A percentile compares a stretch with the other conserved stretches of the same genome.
Evolutionary conservation across 108 stramenopile species (phyloP).

Genomic region (Pseudonitzschia delicatissima): DNA sequence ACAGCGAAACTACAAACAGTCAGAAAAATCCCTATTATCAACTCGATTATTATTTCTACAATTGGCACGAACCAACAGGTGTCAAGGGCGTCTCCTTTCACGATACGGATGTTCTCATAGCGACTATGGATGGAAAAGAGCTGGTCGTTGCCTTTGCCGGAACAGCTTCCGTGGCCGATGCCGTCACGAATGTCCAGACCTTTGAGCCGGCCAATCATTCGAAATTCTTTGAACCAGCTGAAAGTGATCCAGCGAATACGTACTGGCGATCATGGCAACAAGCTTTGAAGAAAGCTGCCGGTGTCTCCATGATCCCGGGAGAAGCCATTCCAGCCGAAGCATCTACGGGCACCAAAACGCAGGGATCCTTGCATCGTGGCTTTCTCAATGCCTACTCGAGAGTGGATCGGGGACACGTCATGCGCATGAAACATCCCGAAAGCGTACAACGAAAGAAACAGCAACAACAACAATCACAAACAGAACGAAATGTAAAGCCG

Average conservation of each 20-base stretch:
- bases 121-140: constrained; percentile 19
- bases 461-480: not conserved
- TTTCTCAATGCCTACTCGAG: constrained; percentile 55
- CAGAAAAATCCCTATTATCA: not conserved
- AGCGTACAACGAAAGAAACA: not conserved
- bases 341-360: not conserved
- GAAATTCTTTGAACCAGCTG: constrained; percentile 30
- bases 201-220: constrained; percentile 54
- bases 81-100: constrained; percentile 44
- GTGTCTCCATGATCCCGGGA: too few relatives aligned
- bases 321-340: not conserved
- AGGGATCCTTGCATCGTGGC: constrained; percentile 51
- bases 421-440: not conserved
- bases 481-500: too few relatives aligned
- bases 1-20: not conserved
- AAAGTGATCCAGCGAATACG: too few relatives aligned
- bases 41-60: constrained; percentile 36
- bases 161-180: constrained; percentile 41
- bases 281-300: too few relatives aligned
- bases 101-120: constrained; percentile 50
- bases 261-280: too few relatives aligned
- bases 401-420: constrained; percentile 42
- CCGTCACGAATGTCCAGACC: constrained; percentile 54
- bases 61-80: constrained; percentile 44
- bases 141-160: constrained; percentile 52